Evolutionary conservation across 495 filamentous ascomycete genomes (phyloP), one percentile per base, ranked within the genome.

Genomic region (Penicillium ochrochloron): DNA sequence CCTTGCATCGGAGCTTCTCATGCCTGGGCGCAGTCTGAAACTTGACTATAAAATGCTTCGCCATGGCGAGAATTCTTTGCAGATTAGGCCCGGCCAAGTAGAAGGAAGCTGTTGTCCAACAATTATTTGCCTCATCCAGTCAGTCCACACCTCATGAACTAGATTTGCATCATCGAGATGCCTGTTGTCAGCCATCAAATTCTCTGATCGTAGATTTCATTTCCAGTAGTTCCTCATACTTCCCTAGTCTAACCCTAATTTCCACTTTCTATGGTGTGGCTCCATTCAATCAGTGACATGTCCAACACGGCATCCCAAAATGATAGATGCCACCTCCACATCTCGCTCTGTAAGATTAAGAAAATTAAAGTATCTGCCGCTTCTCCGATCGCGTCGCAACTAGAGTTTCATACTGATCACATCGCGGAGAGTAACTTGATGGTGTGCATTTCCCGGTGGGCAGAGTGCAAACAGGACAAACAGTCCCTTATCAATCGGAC

Each of bases 401-500:
- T 51, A 63, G 37, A 66, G 60, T 69, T 66, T 69, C n/a, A 21
- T 11, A 69, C 33, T 59, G 14, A 59, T 69, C 67, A 66, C 63
- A 61, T 67, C 48, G 34, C 55, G 42, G 34, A 15, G 21, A 55
- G 25, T 27, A 27, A 27, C 25, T 27, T 27, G 4, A 63, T 61
- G 54, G 57, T 53, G 48, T 19, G 27, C 51, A 66, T 61, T 50
- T 50, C 51, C 29, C 17, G 53, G 56, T 63, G 37, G n/a, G 39
- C 34, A 63, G 59, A 39, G 53, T 23, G 54, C 78, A 80, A 80
- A 81, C 78, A 72, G 34, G 74, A 71, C 78, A 81, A 80, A 80
- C 70, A 66, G 21, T 23, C 52, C 57, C 61, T 77, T 77, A 80
- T 78, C 75, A 67, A 71, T 72, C 57, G 54, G 51, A 51, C 60